A percentile compares a stretch with the other conserved stretches of the same genome.
Evolutionary conservation across 1,284 basidiomycete genomes (phyloP).

Genomic region (Inonotus obliquus): DNA sequence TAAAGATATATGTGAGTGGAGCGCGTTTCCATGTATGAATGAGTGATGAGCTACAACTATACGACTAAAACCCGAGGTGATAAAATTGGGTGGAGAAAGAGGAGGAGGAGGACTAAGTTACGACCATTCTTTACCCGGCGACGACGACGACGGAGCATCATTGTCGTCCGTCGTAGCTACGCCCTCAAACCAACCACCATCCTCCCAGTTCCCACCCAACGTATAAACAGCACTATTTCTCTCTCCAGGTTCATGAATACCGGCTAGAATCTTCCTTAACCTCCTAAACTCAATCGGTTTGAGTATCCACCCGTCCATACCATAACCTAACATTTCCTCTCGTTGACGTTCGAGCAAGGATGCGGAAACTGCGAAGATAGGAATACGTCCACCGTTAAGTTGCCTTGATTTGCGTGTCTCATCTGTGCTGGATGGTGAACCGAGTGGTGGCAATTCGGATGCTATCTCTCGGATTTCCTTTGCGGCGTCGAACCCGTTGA

Average conservation of each 20-base stretch:
- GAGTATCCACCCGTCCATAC: constrained; percentile 85
- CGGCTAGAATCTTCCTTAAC: constrained; percentile 54
- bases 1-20: neutral
- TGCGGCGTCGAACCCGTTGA: constrained; percentile 75
- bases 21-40: neutral
- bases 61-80: neutral
- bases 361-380: constrained; percentile 82
- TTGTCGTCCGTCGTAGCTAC: no score
- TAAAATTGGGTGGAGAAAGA: no score
- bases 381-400: constrained; percentile 64
- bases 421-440: constrained; percentile 17
- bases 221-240: constrained; percentile 55
- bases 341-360: constrained; percentile 66
- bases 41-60: neutral
- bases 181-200: constrained; percentile 52
- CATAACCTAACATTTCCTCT: constrained; percentile 49
- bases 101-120: neutral
- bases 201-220: constrained; percentile 62
- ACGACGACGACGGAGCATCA: neutral
- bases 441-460: constrained; percentile 22
- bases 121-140: neutral
- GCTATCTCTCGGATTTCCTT: constrained; percentile 65
- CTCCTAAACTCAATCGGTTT: constrained; percentile 82
- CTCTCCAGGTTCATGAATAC: constrained; percentile 51
- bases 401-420: constrained; percentile 36